Conservation (phyloP, 257 asterid species). For the Scutellaria galericulata region DNA sequence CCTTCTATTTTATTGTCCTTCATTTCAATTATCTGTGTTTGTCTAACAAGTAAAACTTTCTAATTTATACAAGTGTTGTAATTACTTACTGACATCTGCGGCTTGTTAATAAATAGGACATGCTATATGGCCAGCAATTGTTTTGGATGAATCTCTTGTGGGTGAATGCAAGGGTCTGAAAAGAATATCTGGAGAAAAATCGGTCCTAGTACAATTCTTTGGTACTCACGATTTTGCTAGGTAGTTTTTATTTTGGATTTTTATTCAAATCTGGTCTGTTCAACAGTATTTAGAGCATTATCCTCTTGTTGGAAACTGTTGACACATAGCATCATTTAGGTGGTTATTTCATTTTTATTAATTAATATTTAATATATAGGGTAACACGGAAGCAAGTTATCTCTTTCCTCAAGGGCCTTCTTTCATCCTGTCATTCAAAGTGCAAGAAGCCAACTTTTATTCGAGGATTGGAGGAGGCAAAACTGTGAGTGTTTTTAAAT, state of each 20-base stretch:
- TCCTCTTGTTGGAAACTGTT: constrained; percentile 27
- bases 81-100: constrained; percentile 28
- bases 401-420: constrained; percentile 88
- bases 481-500: constrained; percentile 62
- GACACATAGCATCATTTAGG: constrained; percentile 26
- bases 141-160: constrained; percentile 79
- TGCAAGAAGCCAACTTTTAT: constrained; percentile 82
- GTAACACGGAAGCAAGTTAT: constrained; percentile 73
- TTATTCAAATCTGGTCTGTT: constrained; percentile 25
- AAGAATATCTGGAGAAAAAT: constrained; percentile 75
- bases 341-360: constrained; percentile 33
- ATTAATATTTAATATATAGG: constrained; percentile 54
- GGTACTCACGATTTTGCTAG: constrained; percentile 99
- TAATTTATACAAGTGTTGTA: constrained; percentile 12
- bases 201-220: constrained; percentile 91
- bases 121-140: constrained; percentile 97
- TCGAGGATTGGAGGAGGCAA: constrained; percentile 88
- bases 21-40: constrained; percentile 21
- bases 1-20: background rate
- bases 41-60: constrained; percentile 25
- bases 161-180: constrained; percentile 72
- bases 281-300: constrained; percentile 30
- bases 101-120: constrained; percentile 63
- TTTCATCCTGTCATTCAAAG: constrained; percentile 85
- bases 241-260: constrained; percentile 44